A percentile compares a stretch with the other conserved stretches of the same genome.
phyloP scores from a whole-genome alignment of 129 eudicot genomes.

The Helianthus annuus region DNA sequence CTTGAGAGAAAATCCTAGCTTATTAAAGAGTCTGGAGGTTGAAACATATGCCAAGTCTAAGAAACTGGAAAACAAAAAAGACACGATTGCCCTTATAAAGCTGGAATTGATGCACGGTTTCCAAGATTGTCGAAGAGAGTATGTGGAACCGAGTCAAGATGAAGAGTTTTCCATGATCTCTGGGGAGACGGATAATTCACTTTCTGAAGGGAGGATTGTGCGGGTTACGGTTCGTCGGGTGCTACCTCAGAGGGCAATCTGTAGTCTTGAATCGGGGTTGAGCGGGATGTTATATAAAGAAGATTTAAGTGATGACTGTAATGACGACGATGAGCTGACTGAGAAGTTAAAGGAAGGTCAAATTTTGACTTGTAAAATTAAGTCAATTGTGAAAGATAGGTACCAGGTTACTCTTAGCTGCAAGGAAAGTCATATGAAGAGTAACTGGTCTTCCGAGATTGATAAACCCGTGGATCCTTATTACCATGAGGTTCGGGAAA shows the following conservation, averaged over 20 bases:
- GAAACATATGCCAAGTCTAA: constrained; percentile 69
- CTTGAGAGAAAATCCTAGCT: constrained; percentile 66
- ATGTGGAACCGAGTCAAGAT: constrained; percentile 76
- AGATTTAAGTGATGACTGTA: constrained; percentile 70
- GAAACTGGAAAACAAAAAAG: constrained; percentile 58
- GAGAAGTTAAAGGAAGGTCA: constrained; percentile 85
- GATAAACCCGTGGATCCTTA: constrained; percentile 54
- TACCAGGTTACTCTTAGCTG: constrained; percentile 79
- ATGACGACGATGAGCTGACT: constrained; percentile 56
- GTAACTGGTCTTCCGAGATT: constrained; percentile 56
- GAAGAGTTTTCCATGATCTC: constrained; percentile 88
- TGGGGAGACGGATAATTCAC: constrained; percentile 72
- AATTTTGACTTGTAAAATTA: constrained; percentile 70
- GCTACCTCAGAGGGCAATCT: constrained; percentile 65
- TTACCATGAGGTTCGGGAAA: constrained; percentile 65
- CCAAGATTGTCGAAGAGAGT: constrained; percentile 74
- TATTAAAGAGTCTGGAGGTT: constrained; percentile 61
- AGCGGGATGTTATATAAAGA: constrained; percentile 71
- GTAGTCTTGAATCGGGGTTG: constrained; percentile 82
- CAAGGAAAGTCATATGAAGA: constrained; percentile 78
- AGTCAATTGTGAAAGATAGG: constrained; percentile 67
- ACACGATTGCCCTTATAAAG: constrained; percentile 63
- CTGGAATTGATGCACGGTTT: constrained; percentile 73
- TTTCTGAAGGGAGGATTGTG: constrained; percentile 81
- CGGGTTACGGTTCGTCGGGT: constrained; percentile 86